Evolutionary conservation across 2,329 filamentous ascomycete genomes (phyloP).

Genomic region (Sclerotinia nivalis): DNA sequence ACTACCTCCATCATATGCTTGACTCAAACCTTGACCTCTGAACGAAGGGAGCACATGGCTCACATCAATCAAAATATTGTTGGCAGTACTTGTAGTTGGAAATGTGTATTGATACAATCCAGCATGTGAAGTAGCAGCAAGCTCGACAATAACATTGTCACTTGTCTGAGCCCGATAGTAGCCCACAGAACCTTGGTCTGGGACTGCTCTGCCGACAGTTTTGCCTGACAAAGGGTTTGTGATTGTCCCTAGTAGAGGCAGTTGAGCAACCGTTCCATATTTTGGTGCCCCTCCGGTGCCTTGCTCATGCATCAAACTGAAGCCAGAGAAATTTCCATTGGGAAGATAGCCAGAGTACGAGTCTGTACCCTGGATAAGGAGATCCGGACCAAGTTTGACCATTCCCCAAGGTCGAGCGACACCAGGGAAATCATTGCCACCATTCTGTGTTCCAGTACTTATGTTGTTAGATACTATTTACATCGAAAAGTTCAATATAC

Average conservation of each 20-base stretch:
- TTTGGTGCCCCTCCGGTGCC: conserved; percentile 70
- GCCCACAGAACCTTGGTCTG: conserved; percentile 57
- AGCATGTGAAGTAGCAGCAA: conserved; percentile 57
- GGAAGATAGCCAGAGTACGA: conserved; percentile 55
- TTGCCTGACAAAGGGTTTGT: conserved; percentile 56
- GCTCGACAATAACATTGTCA: conserved; percentile 57
- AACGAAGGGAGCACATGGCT: conserved; percentile 62
- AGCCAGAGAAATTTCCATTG: conserved; percentile 57
- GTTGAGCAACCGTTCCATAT: conserved; percentile 65
- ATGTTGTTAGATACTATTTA: conserved; percentile 6
- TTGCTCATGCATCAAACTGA: conserved; percentile 65
- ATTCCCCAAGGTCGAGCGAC: conserved; percentile 48
- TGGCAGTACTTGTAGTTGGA: conserved; percentile 40
- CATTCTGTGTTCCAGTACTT: conserved; percentile 45
- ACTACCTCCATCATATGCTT: conserved; percentile 61
- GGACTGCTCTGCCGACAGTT: conserved; percentile 54
- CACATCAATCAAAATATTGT: conserved; percentile 34
- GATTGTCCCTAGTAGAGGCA: conserved; percentile 54
- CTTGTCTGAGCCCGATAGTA: conserved; percentile 59
- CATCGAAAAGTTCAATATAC: background rate
- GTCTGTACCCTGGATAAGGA: conserved; percentile 50
- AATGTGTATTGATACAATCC: conserved; percentile 65
- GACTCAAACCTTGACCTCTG: conserved; percentile 59
- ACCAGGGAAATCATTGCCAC: conserved; percentile 49
- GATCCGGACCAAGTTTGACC: conserved; percentile 46